Conservation (phyloP, 495 filamentous ascomycete genomes). For the Apodospora peruviana region DNA sequence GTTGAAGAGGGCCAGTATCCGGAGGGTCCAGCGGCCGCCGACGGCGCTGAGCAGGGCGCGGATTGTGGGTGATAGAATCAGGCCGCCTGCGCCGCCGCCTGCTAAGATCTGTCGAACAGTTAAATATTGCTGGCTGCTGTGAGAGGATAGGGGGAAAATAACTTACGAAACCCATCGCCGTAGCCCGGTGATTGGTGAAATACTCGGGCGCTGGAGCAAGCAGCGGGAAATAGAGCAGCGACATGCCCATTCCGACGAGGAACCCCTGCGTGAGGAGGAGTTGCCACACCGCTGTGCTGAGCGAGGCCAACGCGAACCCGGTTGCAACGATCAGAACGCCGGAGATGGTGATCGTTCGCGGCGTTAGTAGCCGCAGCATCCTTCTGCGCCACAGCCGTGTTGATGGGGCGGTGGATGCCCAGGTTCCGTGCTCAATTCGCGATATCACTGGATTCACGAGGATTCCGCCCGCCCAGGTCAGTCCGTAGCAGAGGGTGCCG, state of each 20-base stretch:
- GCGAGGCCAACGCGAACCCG: constrained; percentile 32
- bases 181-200: constrained; percentile 41
- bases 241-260: constrained; percentile 42
- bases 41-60: constrained; percentile 43
- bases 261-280: constrained; percentile 46
- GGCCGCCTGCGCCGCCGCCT: constrained; percentile 40
- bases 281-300: constrained; percentile 37
- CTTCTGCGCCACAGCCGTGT: constrained; percentile 19
- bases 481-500: constrained; percentile 41
- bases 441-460: constrained; percentile 44
- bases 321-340: constrained; percentile 31
- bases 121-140: not conserved
- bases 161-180: constrained; percentile 41
- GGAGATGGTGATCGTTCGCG: constrained; percentile 23
- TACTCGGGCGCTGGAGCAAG: constrained; percentile 43
- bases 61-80: constrained; percentile 41
- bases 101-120: constrained; percentile 27
- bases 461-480: constrained; percentile 47
- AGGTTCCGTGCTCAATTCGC: constrained; percentile 28
- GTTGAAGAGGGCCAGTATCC: constrained; percentile 42
- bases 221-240: constrained; percentile 45
- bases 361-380: constrained; percentile 18
- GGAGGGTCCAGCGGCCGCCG: constrained; percentile 50
- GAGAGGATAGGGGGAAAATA: not conserved
- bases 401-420: constrained; percentile 11